A percentile compares a stretch with the other conserved stretches of the same genome.
Evolutionary conservation across 2,329 filamentous ascomycete species (phyloP).

Genomic region (Bipolaris victoriae): DNA sequence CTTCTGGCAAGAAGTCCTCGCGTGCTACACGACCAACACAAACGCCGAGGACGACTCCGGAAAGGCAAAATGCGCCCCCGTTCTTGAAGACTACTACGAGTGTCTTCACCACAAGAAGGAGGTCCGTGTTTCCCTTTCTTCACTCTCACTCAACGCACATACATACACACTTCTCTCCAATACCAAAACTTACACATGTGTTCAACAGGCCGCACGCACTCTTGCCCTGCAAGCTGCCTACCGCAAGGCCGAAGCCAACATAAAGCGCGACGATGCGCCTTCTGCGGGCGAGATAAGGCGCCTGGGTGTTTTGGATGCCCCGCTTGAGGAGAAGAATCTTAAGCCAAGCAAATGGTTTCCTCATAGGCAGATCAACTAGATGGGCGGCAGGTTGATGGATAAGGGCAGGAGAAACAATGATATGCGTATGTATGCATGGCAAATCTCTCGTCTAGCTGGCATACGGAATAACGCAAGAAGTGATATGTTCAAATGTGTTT

Average conservation of each 20-base stretch:
- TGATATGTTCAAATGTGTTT: too few relatives aligned
- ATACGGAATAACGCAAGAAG: too few relatives aligned
- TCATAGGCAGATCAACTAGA: constrained; percentile 49
- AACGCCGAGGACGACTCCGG: constrained; percentile 76
- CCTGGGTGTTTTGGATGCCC: constrained; percentile 76
- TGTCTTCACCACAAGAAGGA: constrained; percentile 99
- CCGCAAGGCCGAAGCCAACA: constrained; percentile 74
- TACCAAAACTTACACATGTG: not conserved
- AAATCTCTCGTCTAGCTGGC: too few relatives aligned
- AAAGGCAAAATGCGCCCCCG: constrained; percentile 84
- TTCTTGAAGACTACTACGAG: constrained; percentile 97
- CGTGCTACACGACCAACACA: constrained; percentile 97
- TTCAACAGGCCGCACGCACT: constrained; percentile 73
- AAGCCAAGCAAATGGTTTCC: constrained; percentile 54
- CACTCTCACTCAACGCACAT: not conserved
- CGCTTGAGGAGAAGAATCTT: constrained; percentile 73
- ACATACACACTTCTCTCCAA: not conserved
- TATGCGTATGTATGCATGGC: too few relatives aligned
- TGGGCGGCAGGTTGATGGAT: too few relatives aligned
- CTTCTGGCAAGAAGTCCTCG: constrained; percentile 99
- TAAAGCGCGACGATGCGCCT: constrained; percentile 79
- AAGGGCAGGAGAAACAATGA: too few relatives aligned
- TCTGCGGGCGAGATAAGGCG: constrained; percentile 86
- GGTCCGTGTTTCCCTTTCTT: constrained; percentile 61
- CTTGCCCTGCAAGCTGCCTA: constrained; percentile 82